Percentiles rank a stretch among this genome's conserved stretches.
Evolutionary conservation across 2,329 filamentous ascomycete genomes (phyloP).

Genomic region (Talaromyces pinophilus): DNA sequence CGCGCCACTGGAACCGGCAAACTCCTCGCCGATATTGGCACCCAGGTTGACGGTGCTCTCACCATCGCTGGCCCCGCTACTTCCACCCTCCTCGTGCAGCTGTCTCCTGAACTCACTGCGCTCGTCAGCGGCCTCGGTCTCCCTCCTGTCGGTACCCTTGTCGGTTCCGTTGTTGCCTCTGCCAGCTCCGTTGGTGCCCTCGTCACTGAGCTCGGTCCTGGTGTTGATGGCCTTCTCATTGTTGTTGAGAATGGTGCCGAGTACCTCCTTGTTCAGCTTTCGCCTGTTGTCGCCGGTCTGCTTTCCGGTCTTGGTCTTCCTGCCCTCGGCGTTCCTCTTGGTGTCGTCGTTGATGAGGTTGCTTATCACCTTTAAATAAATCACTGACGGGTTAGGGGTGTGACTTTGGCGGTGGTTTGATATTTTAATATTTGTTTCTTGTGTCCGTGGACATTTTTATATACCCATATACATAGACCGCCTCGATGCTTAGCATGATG

Average conservation of each 20-base stretch:
- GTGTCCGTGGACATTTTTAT: not conserved
- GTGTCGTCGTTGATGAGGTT: conserved; percentile 30
- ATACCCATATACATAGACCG: conserved; percentile 15
- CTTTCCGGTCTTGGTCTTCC: conserved; percentile 32
- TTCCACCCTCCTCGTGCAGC: conserved; percentile 36
- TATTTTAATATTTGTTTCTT: not conserved
- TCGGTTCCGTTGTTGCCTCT: conserved; percentile 32
- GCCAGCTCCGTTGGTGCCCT: conserved; percentile 33
- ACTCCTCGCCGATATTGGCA: conserved; percentile 32
- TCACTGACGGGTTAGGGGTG: not conserved
- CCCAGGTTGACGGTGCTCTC: conserved; percentile 31
- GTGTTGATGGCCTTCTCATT: conserved; percentile 28
- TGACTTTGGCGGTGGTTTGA: not conserved
- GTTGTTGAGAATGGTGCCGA: conserved; percentile 28
- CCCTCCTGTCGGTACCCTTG: conserved; percentile 30
- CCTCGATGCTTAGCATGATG: not conserved
- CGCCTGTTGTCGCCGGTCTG: conserved; percentile 28
- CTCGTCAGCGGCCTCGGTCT: conserved; percentile 35
- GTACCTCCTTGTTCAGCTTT: conserved; percentile 30
- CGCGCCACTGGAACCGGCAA: conserved; percentile 29
- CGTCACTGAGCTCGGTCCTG: conserved; percentile 28
- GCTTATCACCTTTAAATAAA: conserved; percentile 24
- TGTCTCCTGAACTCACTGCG: conserved; percentile 33
- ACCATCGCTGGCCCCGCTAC: conserved; percentile 34
- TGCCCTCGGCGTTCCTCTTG: conserved; percentile 32